Base-by-base conservation (phyloP, 805 yeast species). In the Nakazawaea wyomingensis region DNA sequence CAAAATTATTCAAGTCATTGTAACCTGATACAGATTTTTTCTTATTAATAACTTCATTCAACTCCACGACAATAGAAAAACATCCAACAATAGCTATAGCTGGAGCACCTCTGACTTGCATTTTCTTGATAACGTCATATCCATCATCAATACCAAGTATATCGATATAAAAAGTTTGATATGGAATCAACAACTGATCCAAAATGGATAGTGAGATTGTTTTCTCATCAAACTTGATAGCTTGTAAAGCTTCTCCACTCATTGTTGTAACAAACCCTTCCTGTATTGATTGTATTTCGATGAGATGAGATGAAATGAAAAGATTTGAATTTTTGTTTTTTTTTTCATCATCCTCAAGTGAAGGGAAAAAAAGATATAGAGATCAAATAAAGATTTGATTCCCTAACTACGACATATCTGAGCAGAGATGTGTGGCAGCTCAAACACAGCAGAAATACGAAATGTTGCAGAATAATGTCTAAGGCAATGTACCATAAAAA, bases 41-140 rank as follows among this genome's bases (percentile, higher is more conserved):
- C 24, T 46, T 50, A 28, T 48, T 57, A 39, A 66, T 37, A 44
- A 55, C 54, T 56, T 54, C 54, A 44, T 62, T 64, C 3, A 78
- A 62, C 50, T 91, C 96, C n/a, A 85, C 79, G 2, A 86, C 82
- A 3, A 91, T 74, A 2, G 96, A 77, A 47, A 90, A 72, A 1
- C 89, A 80, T 4, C 96, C 98, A 2, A 91, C 97, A 45, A 91
- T 86, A 48, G 97, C 97, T 57, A 91, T 91, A 1, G 98, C 98
- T 0, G 99, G 99, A 0, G 99, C 99, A 30, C 99, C 99, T 59
- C 99, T 74, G 4, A 95, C 97, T 54, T 86, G 89, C 99, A 91
- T 91, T 45, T 71, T 71, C 56, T 80, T 82, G 60, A 91, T 91
- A n/a, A 85, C 95, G 16, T 72, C 71, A 62, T 66, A 87, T 3